Evolutionary conservation across 345 rosid genomes (phyloP).

Genomic region (Corymbia maculata): DNA sequence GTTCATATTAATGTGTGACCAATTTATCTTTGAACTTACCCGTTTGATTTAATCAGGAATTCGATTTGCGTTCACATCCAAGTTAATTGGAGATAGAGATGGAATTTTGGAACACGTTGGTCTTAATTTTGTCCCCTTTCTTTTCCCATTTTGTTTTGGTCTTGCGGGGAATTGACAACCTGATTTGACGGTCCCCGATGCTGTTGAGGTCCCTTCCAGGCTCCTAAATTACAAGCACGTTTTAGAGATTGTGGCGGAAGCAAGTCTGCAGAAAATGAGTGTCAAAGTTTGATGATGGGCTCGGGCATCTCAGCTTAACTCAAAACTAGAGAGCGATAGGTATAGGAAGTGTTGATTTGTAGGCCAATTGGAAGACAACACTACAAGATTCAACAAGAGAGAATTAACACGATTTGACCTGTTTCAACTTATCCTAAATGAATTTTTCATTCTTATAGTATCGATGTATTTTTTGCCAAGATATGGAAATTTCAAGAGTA

Average conservation of each 20-base stretch:
- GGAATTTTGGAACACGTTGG: neutral
- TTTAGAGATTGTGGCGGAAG: neutral
- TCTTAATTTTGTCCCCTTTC: too few relatives aligned
- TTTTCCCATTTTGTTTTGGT: neutral
- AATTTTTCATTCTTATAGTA: neutral
- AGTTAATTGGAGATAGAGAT: neutral
- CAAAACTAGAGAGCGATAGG: neutral
- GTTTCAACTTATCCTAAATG: neutral
- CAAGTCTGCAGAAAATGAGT: neutral
- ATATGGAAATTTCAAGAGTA: neutral
- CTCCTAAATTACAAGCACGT: neutral
- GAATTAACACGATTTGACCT: accelerated
- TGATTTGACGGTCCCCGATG: neutral
- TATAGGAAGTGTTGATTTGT: neutral
- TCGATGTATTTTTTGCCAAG: neutral
- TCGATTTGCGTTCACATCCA: neutral
- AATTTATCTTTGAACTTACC: neutral
- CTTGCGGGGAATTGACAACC: neutral
- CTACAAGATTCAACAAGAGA: accelerated
- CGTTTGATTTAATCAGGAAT: neutral
- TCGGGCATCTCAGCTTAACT: neutral
- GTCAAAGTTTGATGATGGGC: neutral
- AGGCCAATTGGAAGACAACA: neutral
- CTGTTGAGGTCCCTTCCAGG: neutral
- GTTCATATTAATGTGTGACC: neutral